These are phyloP conservation scores for Termitomyces sp. DNA, from an alignment of 768 basidiomycete species.

Conservation along the genomic window DNA sequence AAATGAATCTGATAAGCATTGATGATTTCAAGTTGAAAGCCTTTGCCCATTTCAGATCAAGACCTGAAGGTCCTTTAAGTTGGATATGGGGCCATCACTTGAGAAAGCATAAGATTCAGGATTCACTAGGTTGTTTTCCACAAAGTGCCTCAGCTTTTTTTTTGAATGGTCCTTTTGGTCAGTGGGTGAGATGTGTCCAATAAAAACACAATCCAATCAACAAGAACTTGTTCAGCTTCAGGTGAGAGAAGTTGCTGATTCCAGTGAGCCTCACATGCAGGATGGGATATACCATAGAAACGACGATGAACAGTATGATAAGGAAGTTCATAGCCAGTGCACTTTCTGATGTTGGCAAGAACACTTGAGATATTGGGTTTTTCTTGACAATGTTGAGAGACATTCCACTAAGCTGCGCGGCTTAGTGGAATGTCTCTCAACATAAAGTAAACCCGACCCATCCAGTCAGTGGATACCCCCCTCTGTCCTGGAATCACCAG, in stretches of 20 bases:
- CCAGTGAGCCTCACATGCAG: not conserved
- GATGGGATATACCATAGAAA: not conserved
- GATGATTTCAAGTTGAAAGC: not conserved
- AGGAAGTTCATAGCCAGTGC: too few relatives aligned
- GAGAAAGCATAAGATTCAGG: not conserved
- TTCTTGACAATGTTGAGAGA: too few relatives aligned
- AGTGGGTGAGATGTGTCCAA: not conserved
- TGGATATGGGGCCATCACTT: not conserved
- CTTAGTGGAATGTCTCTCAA: too few relatives aligned
- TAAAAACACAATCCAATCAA: not conserved
- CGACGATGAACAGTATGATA: too few relatives aligned
- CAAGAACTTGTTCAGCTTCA: not conserved
- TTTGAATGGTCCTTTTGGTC: not conserved
- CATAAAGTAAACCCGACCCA: too few relatives aligned
- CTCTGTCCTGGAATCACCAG: too few relatives aligned
- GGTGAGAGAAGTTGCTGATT: not conserved
- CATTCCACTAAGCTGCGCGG: too few relatives aligned
- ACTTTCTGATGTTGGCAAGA: too few relatives aligned
- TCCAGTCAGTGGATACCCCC: too few relatives aligned
- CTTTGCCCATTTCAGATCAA: not conserved
- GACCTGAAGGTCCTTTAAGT: not conserved
- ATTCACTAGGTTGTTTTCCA: not conserved
- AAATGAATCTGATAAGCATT: not conserved
- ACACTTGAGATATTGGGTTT: too few relatives aligned
- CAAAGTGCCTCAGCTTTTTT: not conserved